Conservation (phyloP, 2,329 filamentous ascomycete genomes). For the Pseudocercospora fijiensis region DNA sequence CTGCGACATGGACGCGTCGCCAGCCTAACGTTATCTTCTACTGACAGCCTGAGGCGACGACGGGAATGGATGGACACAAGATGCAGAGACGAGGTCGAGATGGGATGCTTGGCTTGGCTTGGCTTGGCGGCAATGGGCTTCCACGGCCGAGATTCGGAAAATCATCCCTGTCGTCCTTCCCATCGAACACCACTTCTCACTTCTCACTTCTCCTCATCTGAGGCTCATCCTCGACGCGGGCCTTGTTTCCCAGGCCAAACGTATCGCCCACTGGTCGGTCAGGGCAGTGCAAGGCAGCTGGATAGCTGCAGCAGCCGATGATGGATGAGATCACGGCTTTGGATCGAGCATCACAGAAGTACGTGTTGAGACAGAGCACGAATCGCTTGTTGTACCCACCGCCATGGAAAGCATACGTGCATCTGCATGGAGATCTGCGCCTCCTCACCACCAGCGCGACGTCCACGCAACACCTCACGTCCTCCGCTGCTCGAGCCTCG, state of each 20-base stretch:
- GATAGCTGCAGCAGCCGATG: neutral
- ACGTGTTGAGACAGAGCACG: neutral
- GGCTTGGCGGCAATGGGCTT: neutral
- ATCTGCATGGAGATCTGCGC: neutral
- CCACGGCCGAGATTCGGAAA: neutral
- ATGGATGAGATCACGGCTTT: neutral
- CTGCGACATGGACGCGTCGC: neutral
- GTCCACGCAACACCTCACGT: neutral
- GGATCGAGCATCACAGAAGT: neutral
- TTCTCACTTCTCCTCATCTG: too few relatives aligned
- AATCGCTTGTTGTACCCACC: neutral
- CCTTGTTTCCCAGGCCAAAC: neutral
- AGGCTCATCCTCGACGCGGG: neutral
- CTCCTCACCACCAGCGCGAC: neutral
- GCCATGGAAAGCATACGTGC: neutral
- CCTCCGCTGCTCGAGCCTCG: neutral
- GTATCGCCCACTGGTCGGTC: neutral
- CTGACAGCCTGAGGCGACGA: neutral
- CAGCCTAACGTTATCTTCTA: neutral
- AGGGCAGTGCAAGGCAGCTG: neutral
- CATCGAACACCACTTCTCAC: constrained; percentile 6
- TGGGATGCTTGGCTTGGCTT: too few relatives aligned
- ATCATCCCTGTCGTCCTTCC: neutral
- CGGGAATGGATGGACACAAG: neutral
- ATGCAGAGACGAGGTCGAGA: neutral